Base-by-base conservation (phyloP, 73 alveolate species). In the Halteria grandinella region DNA sequence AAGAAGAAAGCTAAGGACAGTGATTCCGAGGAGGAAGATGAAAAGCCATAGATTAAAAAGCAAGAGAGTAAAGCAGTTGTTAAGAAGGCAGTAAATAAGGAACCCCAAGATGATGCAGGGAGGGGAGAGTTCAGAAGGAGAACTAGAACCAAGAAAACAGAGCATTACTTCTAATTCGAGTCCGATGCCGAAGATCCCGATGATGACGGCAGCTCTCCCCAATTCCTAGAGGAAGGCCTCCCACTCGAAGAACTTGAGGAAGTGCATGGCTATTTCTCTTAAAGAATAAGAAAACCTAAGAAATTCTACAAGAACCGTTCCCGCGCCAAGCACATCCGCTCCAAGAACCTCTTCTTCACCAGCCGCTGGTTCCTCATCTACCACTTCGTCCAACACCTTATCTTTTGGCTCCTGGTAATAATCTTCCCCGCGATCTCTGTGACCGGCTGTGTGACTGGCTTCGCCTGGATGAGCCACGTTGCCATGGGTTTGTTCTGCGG, bases 361-460 rank as follows among this genome's bases (percentile, higher is more conserved):
- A 66, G 80, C 23, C 43, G 29, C 23, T 66, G 80, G 69, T 66
- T 14, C 25, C 15, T 66, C 55, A 4, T 66, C 12, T 66, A 45
- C 28, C 66, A 66, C 17, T 45, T 66, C 0, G 20, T 47, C 23
- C 47, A 66, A 66, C 29, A 41, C 29, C 54, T 66, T 0, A n/a
- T 66, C 7, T 66, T 66, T 27, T 66, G 80, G 80, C 17, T 66
- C 24, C 55, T 66, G 4, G 69, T 47, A 7, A 3, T 66, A 24
- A 43, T 66, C 23, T 66, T 66, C 29, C 80, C 80, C 29, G 54
- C 28, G 4, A 47, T 66, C 28, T 66, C 80, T 36, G 63, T 44
- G 32, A 44, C 47, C 10, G 66, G 66, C 25, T 66, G 80, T 47
- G 80, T 45, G 39, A 57, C 55, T 1, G 80, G 80, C 7, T 57